phyloP scores from a whole-genome alignment of 1,284 basidiomycete genomes.

The Sphaerobolus stellatus region DNA sequence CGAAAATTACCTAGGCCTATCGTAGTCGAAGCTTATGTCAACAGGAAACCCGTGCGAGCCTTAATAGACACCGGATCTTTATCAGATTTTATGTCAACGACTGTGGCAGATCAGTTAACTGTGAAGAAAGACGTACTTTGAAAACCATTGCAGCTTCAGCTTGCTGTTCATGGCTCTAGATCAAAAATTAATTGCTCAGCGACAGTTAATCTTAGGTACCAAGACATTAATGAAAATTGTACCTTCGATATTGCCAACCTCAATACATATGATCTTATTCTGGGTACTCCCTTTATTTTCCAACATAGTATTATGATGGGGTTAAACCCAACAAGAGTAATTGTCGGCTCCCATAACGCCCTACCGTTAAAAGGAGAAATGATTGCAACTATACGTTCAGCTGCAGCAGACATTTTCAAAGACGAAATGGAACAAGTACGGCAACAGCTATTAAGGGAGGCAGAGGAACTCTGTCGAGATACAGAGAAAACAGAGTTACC shows the following conservation, averaged over 20 bases:
- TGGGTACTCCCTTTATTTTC: constrained; percentile 30
- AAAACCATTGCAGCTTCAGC: constrained; percentile 32
- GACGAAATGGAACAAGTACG: constrained; percentile 19
- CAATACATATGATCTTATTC: constrained; percentile 27
- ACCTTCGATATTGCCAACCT: constrained; percentile 33
- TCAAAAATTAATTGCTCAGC: constrained; percentile 28
- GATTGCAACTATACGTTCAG: constrained; percentile 12
- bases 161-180: constrained; percentile 29
- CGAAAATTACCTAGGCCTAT: constrained; percentile 8
- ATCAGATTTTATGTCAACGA: constrained; percentile 15
- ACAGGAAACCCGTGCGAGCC: constrained; percentile 12
- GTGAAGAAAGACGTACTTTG: background rate
- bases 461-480: constrained; percentile 26
- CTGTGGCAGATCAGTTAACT: constrained; percentile 4
- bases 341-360: constrained; percentile 17
- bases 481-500: constrained; percentile 28
- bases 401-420: constrained; percentile 18
- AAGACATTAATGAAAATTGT: constrained; percentile 23
- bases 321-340: constrained; percentile 22
- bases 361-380: constrained; percentile 20
- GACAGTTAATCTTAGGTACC: constrained; percentile 28
- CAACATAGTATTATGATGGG: constrained; percentile 24
- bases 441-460: constrained; percentile 19
- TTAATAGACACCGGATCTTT: constrained; percentile 15
- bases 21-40: constrained; percentile 8